These are phyloP conservation scores for Acanthamoeba castellanii DNA, from an alignment of 208 protist genomes.

Conservation along the genomic window DNA sequence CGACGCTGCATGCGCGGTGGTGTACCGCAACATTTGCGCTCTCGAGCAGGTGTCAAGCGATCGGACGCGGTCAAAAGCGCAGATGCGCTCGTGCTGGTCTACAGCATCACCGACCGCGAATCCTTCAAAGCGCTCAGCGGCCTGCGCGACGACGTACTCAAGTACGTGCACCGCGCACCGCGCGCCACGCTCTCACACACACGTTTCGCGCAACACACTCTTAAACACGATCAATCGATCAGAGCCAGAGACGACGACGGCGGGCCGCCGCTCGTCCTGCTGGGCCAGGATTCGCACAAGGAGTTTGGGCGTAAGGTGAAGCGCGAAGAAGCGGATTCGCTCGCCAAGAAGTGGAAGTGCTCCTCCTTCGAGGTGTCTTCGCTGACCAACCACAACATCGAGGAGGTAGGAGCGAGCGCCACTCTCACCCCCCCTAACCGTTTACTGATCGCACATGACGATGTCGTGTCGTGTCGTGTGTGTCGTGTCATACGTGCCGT, in stretches of 20 bases:
- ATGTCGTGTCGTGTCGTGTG: too few relatives aligned
- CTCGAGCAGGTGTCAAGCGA: background rate
- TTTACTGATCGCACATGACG: background rate
- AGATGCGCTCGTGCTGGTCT: background rate
- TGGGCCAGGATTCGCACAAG: conserved; percentile 12
- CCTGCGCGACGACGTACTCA: background rate
- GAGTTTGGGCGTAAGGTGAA: conserved; percentile 31
- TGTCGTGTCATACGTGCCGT: too few relatives aligned
- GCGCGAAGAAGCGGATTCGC: conserved; percentile 1
- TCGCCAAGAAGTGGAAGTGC: conserved; percentile 54
- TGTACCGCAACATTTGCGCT: background rate
- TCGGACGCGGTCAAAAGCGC: background rate
- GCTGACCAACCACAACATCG: conserved; percentile 22
- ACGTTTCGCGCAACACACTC: background rate
- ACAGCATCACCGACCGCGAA: conserved; percentile 18
- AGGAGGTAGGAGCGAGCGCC: background rate
- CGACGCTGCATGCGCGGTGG: too few relatives aligned
- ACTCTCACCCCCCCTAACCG: background rate
- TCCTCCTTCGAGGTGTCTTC: conserved; percentile 43
- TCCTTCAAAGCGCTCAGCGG: background rate
- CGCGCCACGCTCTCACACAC: too few relatives aligned
- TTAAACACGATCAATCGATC: background rate
- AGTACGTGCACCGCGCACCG: background rate
- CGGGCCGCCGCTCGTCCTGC: background rate
- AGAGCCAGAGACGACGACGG: background rate